phyloP scores from a whole-genome alignment of 768 basidiomycete genomes.

The Rhodotorula babjevae region DNA sequence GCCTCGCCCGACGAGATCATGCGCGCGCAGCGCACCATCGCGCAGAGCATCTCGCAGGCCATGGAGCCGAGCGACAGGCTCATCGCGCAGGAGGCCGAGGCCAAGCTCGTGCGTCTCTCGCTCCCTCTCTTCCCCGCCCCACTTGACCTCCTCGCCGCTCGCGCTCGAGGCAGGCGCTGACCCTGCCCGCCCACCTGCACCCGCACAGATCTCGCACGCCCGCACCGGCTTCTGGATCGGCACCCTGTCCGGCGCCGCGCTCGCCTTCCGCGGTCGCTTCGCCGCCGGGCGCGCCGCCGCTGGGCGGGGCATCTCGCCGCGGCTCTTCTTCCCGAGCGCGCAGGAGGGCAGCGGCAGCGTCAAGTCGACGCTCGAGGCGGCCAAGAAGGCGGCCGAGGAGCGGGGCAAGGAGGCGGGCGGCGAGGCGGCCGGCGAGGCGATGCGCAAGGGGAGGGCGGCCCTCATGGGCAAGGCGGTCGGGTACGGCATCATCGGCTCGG shows the following conservation, averaged over 20 bases:
- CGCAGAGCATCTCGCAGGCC: not conserved
- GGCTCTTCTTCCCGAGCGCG: slow-evolving; percentile 22
- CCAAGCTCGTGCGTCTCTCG: not conserved
- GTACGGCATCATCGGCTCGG: slow-evolving; percentile 19
- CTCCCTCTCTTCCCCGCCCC: not conserved
- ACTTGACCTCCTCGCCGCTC: not conserved
- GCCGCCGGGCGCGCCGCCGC: slow-evolving; percentile 13
- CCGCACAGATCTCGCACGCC: not conserved
- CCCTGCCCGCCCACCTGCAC: too few relatives aligned
- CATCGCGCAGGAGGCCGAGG: slow-evolving; percentile 9
- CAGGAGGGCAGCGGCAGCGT: slow-evolving; percentile 20
- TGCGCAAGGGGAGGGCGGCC: slow-evolving; percentile 11
- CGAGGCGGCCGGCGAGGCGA: slow-evolving; percentile 15
- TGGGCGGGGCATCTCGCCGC: slow-evolving; percentile 13
- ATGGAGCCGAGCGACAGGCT: slow-evolving; percentile 16
- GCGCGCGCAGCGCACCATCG: slow-evolving; percentile 1
- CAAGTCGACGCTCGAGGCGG: slow-evolving; percentile 3
- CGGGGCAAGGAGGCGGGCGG: slow-evolving; percentile 1
- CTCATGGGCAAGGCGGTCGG: slow-evolving; percentile 30
- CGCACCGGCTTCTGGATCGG: slow-evolving; percentile 22
- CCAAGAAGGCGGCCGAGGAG: slow-evolving; percentile 23
- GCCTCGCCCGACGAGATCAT: not conserved
- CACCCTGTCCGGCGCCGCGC: slow-evolving; percentile 10
- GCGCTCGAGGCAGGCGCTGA: not conserved
- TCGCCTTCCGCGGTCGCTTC: slow-evolving; percentile 17